Base-by-base conservation (phyloP, 2,329 filamentous ascomycete genomes). In the Rutstroemia sp. region DNA sequence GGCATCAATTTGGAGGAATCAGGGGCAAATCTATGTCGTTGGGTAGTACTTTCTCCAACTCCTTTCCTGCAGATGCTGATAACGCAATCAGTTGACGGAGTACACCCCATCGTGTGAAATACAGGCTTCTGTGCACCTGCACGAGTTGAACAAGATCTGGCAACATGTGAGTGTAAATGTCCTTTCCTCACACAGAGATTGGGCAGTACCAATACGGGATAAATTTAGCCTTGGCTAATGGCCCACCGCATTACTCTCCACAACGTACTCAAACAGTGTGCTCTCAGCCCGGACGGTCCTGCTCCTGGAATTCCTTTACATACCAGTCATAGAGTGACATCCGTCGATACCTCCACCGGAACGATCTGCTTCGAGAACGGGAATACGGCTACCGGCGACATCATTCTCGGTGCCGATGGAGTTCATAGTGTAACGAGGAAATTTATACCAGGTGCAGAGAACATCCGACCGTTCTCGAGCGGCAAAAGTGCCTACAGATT, bases 221-320 rank as follows among this genome's bases (percentile, higher is more conserved):
- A 30, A 17, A 52, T 9, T n/a, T 23, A 52, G 50, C 69, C 70
- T 30, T 79, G 80, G 80, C 72, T 75, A 2, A 70, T 83, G 3
- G 75, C 74, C 5, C 80, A 84, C 58, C 75, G 81, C 1, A 73
- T 79, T 4, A 68, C 73, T 52, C 70, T 84, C 16, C 80, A 84
- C 61, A 73, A 76, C 17, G 69, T 72, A 5, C 67, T 84, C 34
- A 82, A 80, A 65, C 62, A 67, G 7, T 58, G 70, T 2, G 80
- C 80, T 0, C 74, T 71, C 1, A 68, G 66, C 2, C 63, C 65
- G 0, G 67, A 69, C 10, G 72, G 72, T 0, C 67, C 62, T 3
- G 72, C 64, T 2, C 70, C 57, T 17, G 70, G 67, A 2, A 73
- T 71, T 4, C 68, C 69, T 30, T 67, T 78, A 19, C 66, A 72